Base-by-base conservation (phyloP, 192 early-diverging fungal species). In the Spizellomyces punctatus region DNA sequence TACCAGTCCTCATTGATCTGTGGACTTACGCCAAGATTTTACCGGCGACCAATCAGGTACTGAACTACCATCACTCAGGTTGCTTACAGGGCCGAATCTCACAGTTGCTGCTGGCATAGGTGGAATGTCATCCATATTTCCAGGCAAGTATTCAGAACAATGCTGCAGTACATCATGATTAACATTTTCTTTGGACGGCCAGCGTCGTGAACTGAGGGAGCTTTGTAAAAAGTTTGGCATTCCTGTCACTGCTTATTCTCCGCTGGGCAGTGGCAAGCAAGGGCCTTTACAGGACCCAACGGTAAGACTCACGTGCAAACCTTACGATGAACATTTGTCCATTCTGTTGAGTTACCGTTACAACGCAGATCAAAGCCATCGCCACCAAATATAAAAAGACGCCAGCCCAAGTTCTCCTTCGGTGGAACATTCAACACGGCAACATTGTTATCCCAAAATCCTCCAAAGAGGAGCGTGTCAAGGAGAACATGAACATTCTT, bases 391-490 rank as follows among this genome's bases (percentile, higher is more conserved):
- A 92, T 55, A 69, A 80, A 42, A 83, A 78, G 63, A 78, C 86
- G 0, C 79, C 88, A 8, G 92, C 91, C 10, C 92, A 95, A 72
- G 87, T 92, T 46, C 74, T 92, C 8, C 77, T 95, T 58, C 84
- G 89, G n/a, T 95, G 92, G 89, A 89, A 76, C 54, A 73, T 84
- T 41, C 85, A 91, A 61, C 88, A 92, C 56, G 91, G 92, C 6
- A 87, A 88, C 47, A 71, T 79, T 10, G 93, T 93, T 10, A 91
- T 95, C 75, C 93, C 94, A 73, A 94, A 94, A 83, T 90, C 88
- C 9, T 87, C 83, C 58, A 89, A 85, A 56, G 81, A 79, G n/a
- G 74, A 78, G 2, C 84, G 93, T 14, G 27, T 36, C 27, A 36
- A 36, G 27, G 27, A 36, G 27, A 36, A 36, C 27, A 36, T 36